phyloP scores from a whole-genome alignment of 192 early-diverging fungal genomes.

The Backusella luteola region DNA sequence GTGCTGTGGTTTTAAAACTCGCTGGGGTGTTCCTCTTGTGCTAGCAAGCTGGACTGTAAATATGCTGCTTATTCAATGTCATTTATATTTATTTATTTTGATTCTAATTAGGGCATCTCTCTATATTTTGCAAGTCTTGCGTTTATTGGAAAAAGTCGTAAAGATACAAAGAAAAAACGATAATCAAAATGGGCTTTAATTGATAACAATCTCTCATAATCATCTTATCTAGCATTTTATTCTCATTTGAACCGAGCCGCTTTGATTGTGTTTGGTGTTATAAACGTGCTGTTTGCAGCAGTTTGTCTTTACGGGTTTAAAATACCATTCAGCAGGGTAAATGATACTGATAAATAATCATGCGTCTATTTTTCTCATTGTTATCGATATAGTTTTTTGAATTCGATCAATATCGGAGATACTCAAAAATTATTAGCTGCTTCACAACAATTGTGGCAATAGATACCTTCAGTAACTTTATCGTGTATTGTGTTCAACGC shows the following conservation, averaged over 20 bases:
- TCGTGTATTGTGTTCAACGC: neutral
- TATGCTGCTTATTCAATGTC: neutral
- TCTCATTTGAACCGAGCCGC: neutral
- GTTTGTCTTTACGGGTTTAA: conserved; percentile 1
- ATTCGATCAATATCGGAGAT: neutral
- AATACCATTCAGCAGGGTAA: neutral
- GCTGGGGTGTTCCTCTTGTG: neutral
- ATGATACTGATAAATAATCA: neutral
- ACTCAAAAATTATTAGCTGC: neutral
- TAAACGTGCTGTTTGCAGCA: conserved; percentile 3
- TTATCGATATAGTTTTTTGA: neutral
- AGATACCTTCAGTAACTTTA: conserved; percentile 2
- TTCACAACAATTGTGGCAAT: neutral
- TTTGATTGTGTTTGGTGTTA: neutral
- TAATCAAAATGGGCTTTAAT: neutral
- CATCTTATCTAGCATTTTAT: neutral
- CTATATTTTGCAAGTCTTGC: conserved; percentile 10
- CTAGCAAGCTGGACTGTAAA: conserved; percentile 7
- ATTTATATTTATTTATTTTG: neutral
- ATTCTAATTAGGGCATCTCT: neutral
- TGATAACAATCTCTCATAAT: neutral
- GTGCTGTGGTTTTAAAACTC: neutral
- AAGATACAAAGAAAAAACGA: neutral
- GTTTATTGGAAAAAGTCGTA: conserved; percentile 16
- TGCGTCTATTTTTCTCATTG: neutral